phyloP scores from a whole-genome alignment of 2,329 filamentous ascomycete genomes.

The Raffaelea arxii region DNA sequence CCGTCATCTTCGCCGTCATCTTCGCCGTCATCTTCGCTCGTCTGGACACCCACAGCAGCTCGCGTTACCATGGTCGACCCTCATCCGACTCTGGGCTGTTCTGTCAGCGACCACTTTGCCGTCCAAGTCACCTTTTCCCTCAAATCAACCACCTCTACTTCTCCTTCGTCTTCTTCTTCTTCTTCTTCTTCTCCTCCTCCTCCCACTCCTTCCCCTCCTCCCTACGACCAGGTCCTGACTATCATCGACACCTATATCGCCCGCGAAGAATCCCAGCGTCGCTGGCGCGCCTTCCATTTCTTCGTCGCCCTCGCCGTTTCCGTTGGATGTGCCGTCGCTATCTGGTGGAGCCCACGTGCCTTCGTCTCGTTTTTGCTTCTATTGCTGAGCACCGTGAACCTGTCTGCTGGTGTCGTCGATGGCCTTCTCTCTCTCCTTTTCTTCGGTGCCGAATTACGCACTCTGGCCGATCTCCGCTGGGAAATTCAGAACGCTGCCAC shows the following conservation, averaged over 20 bases:
- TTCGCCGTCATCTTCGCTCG: slow-evolving; percentile 12
- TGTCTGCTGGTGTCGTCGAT: slow-evolving; percentile 68
- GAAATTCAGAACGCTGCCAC: slow-evolving; percentile 61
- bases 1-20: slow-evolving; percentile 39
- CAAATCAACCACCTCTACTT: neutral
- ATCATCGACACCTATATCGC: slow-evolving; percentile 58
- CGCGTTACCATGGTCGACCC: slow-evolving; percentile 72
- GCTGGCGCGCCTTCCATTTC: slow-evolving; percentile 67
- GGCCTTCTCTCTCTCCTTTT: slow-evolving; percentile 83
- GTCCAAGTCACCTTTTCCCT: slow-evolving; percentile 65
- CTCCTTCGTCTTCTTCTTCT: too few relatives aligned
- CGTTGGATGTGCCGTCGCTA: slow-evolving; percentile 65
- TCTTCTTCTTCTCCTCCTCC: too few relatives aligned
- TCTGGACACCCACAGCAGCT: slow-evolving; percentile 63
- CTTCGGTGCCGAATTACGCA: slow-evolving; percentile 71
- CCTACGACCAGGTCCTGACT: slow-evolving; percentile 59
- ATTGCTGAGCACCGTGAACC: slow-evolving; percentile 66
- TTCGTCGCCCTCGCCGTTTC: slow-evolving; percentile 54
- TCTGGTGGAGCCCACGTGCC: slow-evolving; percentile 69
- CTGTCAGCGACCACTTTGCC: slow-evolving; percentile 89
- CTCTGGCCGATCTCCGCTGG: slow-evolving; percentile 86
- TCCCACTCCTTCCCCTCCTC: slow-evolving; percentile 6
- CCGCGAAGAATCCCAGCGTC: slow-evolving; percentile 64
- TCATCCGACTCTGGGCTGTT: slow-evolving; percentile 73
- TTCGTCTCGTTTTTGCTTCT: slow-evolving; percentile 74